A percentile compares a stretch with the other conserved stretches of the same genome.
These are phyloP conservation scores for Clavispora asparagi DNA, from an alignment of 805 yeast genomes.

Conservation along the genomic window DNA sequence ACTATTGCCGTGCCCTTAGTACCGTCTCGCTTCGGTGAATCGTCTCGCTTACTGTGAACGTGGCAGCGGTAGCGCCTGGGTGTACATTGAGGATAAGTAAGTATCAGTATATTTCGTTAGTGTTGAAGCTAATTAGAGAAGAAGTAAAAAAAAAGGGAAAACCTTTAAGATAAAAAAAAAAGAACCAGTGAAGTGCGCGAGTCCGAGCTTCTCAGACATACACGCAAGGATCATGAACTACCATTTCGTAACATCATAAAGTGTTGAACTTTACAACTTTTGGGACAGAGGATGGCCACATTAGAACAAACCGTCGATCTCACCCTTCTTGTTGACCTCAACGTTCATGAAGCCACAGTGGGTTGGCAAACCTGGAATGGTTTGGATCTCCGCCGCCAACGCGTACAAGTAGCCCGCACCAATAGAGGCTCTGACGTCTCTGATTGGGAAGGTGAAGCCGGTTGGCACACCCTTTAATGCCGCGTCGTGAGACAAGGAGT, in stretches of 20 bases:
- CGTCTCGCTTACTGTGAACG: not conserved
- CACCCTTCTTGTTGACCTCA: slow-evolving; percentile 74
- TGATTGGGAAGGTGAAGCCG: slow-evolving; percentile 73
- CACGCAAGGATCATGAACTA: not conserved
- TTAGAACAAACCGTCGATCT: slow-evolving; percentile 74
- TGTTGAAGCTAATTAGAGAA: slow-evolving; percentile 4
- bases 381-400: slow-evolving; percentile 79
- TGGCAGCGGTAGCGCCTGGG: not conserved
- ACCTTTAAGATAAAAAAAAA: not conserved
- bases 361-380: slow-evolving; percentile 83
- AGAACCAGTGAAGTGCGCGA: not conserved
- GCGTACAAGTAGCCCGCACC: slow-evolving; percentile 88
- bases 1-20: not conserved
- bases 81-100: not conserved
- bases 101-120: slow-evolving; percentile 1
- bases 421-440: slow-evolving; percentile 71
- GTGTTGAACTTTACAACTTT: slow-evolving; percentile 17
- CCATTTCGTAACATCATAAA: slow-evolving; percentile 16
- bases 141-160: not conserved
- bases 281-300: not conserved
- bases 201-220: not conserved
- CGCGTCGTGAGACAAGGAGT: slow-evolving; percentile 80
- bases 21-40: not conserved
- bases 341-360: slow-evolving; percentile 85
- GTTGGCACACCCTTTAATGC: slow-evolving; percentile 78